phyloP scores from a whole-genome alignment of 1,139 yeast genomes.

The Suhomyces bolitotheri region DNA sequence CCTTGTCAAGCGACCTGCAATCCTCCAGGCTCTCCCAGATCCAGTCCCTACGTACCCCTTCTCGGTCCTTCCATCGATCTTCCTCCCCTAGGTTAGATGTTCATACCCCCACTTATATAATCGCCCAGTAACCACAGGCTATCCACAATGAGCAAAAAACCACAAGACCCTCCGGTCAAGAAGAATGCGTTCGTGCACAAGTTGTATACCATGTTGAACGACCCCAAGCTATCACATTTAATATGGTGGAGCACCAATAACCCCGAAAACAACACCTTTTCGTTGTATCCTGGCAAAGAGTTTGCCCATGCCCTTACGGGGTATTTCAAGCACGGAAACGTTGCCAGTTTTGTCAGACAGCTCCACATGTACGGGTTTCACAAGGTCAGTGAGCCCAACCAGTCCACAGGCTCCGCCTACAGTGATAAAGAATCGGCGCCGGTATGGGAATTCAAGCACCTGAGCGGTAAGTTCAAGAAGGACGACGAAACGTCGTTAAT shows the following conservation, averaged over 20 bases:
- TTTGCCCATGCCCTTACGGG: slow-evolving; percentile 45
- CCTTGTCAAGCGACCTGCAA: too few species aligned
- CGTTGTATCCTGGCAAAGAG: slow-evolving; percentile 57
- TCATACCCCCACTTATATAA: neutral
- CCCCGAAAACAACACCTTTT: slow-evolving; percentile 58
- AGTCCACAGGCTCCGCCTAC: slow-evolving; percentile 8
- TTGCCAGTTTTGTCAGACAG: slow-evolving; percentile 49
- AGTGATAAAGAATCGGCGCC: slow-evolving; percentile 31
- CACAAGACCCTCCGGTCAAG: slow-evolving; percentile 35
- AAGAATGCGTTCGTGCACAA: slow-evolving; percentile 68
- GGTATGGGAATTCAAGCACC: slow-evolving; percentile 88
- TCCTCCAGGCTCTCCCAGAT: too few species aligned
- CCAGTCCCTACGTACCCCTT: too few species aligned
- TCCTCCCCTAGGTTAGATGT: neutral
- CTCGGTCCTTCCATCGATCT: too few species aligned
- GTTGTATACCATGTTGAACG: slow-evolving; percentile 58
- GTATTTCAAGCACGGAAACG: slow-evolving; percentile 49
- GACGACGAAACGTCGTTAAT: slow-evolving; percentile 69
- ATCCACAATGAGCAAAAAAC: slow-evolving; percentile 17
- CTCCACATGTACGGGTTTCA: slow-evolving; percentile 53
- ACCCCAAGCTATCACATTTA: slow-evolving; percentile 44
- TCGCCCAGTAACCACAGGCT: neutral
- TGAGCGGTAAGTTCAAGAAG: slow-evolving; percentile 72
- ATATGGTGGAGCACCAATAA: slow-evolving; percentile 80
- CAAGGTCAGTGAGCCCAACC: slow-evolving; percentile 48